Base-by-base conservation (phyloP, 2,329 filamentous ascomycete genomes). In the Nemania serpens region DNA sequence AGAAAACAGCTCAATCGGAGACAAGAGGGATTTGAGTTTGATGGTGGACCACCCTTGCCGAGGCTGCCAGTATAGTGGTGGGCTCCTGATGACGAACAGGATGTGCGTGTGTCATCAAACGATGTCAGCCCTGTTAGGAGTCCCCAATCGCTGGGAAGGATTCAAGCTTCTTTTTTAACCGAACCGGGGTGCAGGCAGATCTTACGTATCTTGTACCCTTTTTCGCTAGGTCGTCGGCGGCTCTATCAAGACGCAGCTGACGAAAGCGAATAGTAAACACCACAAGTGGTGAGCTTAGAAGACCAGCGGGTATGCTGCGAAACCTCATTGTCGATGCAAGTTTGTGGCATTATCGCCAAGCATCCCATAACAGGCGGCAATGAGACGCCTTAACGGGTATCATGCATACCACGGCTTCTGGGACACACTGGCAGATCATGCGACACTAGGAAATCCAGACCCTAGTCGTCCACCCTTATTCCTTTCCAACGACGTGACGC, bases 81-180 rank as follows among this genome's bases (percentile, higher is more conserved):
- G 56, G 52, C 48, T 47, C 39, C 15, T 59, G 51, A 62, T 62
- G 60, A 62, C 60, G 60, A 59, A 62, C 55, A 62, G 60, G 41
- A 56, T 62, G 60, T 52, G 47, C 51, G 58, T 58, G 58, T 62
- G 56, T 58, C 62, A 62, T 64, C 53, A 58, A 65, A 52, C 54
- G 39, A 62, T 54, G 52, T 41, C 45, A 55, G 59, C 43, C 55
- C 55, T 52, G 46, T 41, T 37, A 59, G 45, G 52, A 59, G 52
- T 63, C 64, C 63, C 63, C 58, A 62, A 55, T 29, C 58, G 52
- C 58, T 59, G 61, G 61, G 63, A 59, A 66, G 63, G 61, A 66
- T 66, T 66, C 61, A 66, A 64, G 63, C 61, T 66, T 66, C 61
- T 64, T 66, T 59, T 29, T 34, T 55, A 60, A 58, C 61, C 54